Base-by-base conservation (phyloP, 169 alveolate species). In the Eimeria brunetti region DNA sequence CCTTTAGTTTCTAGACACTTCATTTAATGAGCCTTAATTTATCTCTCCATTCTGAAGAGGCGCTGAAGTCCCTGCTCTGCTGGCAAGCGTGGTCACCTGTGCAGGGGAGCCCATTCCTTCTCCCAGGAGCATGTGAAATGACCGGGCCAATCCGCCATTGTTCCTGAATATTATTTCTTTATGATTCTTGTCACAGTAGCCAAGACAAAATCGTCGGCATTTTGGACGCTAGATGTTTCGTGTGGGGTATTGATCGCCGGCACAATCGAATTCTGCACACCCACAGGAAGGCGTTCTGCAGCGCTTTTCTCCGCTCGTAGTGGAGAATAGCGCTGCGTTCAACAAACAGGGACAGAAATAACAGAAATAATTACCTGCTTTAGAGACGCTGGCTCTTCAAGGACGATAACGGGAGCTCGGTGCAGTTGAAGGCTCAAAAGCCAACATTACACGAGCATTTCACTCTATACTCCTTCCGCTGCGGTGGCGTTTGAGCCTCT, bases 261-360 rank as follows among this genome's bases (percentile, higher is more conserved):
- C 83, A 20, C 83, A 36, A 33, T 73, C 56, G 36, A 73, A 38
- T 73, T 73, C 53, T 73, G 83, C 83, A 73, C 83, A 73, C 83
- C 53, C 83, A 36, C 78, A 5, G 51, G 38, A 38, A 38, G 83
- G 38, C 7, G 83, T 6, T 73, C 33, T 36, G 83, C 33, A 73
- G 56, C 33, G 53, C 53, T 73, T 38, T 73, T 38, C 83, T 73
- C 53, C 53, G 38, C 53, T 71, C 3, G 53, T 18, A 5, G 81
- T 38, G 53, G 81, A 36, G 81, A 38, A 36, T 18, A 73, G 56
- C 51, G 83, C 83, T 73, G 83, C 51, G 38, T 38, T 73, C 53
- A 73, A 18, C 11, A 56, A 38, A 38, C 16, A 38, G 18, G 16
- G 83, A 36, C 33, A 6, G 56, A n/a, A 73, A 30, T 30, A 38